A percentile compares a stretch with the other conserved stretches of the same genome.
Conservation (phyloP, 345 rosid genomes). For the Rubroshorea leprosula region DNA sequence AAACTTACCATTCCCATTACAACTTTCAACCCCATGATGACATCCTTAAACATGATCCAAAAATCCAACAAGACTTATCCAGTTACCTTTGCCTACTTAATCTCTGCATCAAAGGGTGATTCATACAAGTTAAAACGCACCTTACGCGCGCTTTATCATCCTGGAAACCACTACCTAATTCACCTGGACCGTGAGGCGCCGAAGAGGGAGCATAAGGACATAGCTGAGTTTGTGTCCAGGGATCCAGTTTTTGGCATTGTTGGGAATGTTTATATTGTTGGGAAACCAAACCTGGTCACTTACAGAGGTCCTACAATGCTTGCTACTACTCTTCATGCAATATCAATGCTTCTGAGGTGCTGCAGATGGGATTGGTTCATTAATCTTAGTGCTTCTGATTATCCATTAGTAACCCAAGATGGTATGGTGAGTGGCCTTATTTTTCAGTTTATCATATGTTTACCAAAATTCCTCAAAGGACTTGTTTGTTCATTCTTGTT, state of each 20-base stretch:
- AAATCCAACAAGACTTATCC: slow-evolving; percentile 41
- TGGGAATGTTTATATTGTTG: slow-evolving; percentile 77
- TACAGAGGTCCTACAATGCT: slow-evolving; percentile 97
- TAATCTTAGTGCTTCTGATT: slow-evolving; percentile 97
- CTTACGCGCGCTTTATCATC: slow-evolving; percentile 68
- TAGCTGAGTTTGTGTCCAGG: slow-evolving; percentile 44
- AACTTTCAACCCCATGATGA: slow-evolving; percentile 31
- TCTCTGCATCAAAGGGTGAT: slow-evolving; percentile 83
- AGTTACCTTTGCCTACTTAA: slow-evolving; percentile 65
- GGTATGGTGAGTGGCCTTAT: slow-evolving; percentile 86
- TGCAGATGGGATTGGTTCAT: slow-evolving; percentile 96
- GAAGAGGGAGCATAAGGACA: slow-evolving; percentile 42
- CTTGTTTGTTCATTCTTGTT: too few species aligned
- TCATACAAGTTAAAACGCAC: slow-evolving; percentile 46
- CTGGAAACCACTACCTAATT: slow-evolving; percentile 68
- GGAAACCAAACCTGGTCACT: slow-evolving; percentile 74
- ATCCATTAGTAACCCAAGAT: slow-evolving; percentile 87
- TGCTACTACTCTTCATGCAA: slow-evolving; percentile 75
- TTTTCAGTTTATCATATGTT: not conserved
- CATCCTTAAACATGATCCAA: slow-evolving; percentile 25
- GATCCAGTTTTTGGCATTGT: slow-evolving; percentile 47
- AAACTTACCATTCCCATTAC: slow-evolving; percentile 33
- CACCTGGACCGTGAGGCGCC: slow-evolving; percentile 72
- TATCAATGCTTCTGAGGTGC: slow-evolving; percentile 65
- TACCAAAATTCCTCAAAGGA: too few species aligned